Conservation (phyloP, 345 rosid species). For the Populus simonii region DNA sequence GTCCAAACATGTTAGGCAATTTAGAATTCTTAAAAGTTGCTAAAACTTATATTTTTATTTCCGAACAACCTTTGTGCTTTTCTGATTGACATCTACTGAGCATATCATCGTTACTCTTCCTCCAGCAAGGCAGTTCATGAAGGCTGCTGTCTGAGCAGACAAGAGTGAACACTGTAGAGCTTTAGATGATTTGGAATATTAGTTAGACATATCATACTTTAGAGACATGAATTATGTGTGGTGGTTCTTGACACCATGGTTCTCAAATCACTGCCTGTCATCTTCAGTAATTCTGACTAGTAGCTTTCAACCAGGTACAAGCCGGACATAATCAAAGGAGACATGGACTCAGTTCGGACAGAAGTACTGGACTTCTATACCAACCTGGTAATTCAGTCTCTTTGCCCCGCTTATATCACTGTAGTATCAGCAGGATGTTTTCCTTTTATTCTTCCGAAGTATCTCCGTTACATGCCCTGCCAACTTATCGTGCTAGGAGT, state of each 20-base stretch:
- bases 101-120: background rate
- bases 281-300: background rate
- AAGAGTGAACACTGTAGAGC: background rate
- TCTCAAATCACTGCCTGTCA: background rate
- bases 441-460: background rate
- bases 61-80: background rate
- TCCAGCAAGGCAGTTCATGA: background rate
- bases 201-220: background rate
- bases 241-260: background rate
- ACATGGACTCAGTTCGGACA: slow-evolving; percentile 79
- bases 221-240: background rate
- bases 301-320: slow-evolving; percentile 46
- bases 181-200: background rate
- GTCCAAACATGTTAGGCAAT: background rate
- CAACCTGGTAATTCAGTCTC: slow-evolving; percentile 40
- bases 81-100: background rate
- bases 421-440: background rate
- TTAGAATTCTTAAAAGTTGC: background rate
- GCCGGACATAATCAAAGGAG: slow-evolving; percentile 87
- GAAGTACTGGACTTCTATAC: slow-evolving; percentile 65
- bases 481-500: background rate
- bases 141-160: background rate
- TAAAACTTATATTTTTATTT: background rate
- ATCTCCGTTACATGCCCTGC: background rate
- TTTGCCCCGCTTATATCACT: background rate